Conservation (phyloP, 2,329 filamentous ascomycete species). For the Lasiodiplodia gonubiensis region DNA sequence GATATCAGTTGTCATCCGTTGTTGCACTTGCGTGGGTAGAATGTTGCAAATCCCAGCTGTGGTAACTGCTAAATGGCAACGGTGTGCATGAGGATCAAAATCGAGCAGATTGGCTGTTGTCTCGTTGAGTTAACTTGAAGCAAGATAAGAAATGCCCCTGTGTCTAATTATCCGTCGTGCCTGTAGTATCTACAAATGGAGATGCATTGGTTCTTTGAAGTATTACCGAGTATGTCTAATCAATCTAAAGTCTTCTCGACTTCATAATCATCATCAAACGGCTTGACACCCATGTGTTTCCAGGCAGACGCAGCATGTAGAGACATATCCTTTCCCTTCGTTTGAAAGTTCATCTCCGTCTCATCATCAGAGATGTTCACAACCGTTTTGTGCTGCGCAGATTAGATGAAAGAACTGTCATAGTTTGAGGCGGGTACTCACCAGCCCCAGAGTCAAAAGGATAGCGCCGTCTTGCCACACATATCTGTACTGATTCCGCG, state of each 20-base stretch:
- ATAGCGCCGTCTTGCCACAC: slow-evolving; percentile 33
- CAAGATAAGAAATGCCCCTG: too few species aligned
- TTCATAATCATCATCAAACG: not conserved
- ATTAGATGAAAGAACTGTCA: not conserved
- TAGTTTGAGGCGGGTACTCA: slow-evolving; percentile 5
- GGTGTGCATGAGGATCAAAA: too few species aligned
- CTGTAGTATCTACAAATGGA: too few species aligned
- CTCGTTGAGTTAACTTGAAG: too few species aligned
- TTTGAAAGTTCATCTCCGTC: not conserved
- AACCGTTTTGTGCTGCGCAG: not conserved
- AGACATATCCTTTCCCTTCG: not conserved
- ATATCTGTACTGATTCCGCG: slow-evolving; percentile 30
- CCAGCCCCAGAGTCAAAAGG: slow-evolving; percentile 35
- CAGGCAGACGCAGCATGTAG: not conserved
- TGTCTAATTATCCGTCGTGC: too few species aligned
- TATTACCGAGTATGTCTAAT: not conserved
- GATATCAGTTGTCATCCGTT: too few species aligned
- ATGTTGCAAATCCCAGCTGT: too few species aligned
- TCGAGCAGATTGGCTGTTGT: too few species aligned
- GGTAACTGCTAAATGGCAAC: too few species aligned
- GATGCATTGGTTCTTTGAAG: not conserved
- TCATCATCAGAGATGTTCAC: not conserved
- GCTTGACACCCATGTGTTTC: slow-evolving; percentile 3
- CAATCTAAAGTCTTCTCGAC: not conserved
- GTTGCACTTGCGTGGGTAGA: too few species aligned